These are phyloP conservation scores for Neofusicoccum umdonicola DNA, from an alignment of 2,329 filamentous ascomycete species.

Conservation along the genomic window DNA sequence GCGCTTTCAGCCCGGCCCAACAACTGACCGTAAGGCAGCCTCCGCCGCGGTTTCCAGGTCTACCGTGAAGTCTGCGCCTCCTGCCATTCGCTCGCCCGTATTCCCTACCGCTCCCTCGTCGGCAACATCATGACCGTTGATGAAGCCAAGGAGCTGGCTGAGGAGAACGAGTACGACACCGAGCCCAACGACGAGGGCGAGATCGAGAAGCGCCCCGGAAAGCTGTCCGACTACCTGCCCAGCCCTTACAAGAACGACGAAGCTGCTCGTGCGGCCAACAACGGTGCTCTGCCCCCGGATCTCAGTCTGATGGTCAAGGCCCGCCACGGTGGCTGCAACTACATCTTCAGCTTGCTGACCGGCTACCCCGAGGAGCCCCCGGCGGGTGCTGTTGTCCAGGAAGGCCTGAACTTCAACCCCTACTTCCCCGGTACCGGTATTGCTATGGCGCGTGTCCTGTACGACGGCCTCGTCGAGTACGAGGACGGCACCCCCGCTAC, in stretches of 20 bases:
- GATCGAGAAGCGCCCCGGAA: slow-evolving; percentile 97
- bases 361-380: slow-evolving; percentile 97
- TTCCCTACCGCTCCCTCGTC: slow-evolving; percentile 90
- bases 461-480: slow-evolving; percentile 96
- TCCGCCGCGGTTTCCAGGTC: slow-evolving; percentile 98
- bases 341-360: slow-evolving; percentile 95
- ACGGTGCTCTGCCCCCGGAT: slow-evolving; percentile 95
- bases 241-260: slow-evolving; percentile 98
- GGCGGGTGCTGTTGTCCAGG: slow-evolving; percentile 78
- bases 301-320: slow-evolving; percentile 97
- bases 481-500: slow-evolving; percentile 93
- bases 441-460: slow-evolving; percentile 97
- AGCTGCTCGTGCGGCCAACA: slow-evolving; percentile 95
- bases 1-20: not conserved
- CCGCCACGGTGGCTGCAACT: slow-evolving; percentile 95
- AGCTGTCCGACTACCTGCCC: slow-evolving; percentile 96
- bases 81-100: slow-evolving; percentile 93
- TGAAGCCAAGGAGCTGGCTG: slow-evolving; percentile 94
- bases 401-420: slow-evolving; percentile 98
- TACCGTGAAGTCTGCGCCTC: slow-evolving; percentile 98
- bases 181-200: slow-evolving; percentile 98
- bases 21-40: slow-evolving; percentile 51
- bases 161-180: slow-evolving; percentile 97
- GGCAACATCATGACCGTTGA: slow-evolving; percentile 92
- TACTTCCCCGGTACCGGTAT: slow-evolving; percentile 99